phyloP scores from a whole-genome alignment of 1,284 basidiomycete species.

The Boletellus sp. region DNA sequence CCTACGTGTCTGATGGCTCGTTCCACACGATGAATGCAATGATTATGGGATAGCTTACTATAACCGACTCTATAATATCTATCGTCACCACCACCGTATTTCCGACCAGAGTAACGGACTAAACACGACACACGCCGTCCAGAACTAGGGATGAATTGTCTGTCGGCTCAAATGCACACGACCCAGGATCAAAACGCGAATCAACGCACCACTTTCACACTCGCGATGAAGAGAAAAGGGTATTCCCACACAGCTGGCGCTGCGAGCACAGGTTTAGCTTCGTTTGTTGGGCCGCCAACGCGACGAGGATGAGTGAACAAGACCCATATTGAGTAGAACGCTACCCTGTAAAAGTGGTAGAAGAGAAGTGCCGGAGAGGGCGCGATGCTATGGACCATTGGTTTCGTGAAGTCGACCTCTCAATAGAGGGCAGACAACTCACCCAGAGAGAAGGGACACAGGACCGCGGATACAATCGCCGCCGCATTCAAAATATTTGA shows the following conservation, averaged over 20 bases:
- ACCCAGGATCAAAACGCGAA: not conserved
- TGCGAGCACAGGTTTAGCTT: slow-evolving; percentile 16
- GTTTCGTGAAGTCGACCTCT: not conserved
- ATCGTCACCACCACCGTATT: slow-evolving; percentile 49
- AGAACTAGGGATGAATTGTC: slow-evolving; percentile 60
- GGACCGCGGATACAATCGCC: slow-evolving; percentile 89
- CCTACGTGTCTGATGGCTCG: too few relatives aligned
- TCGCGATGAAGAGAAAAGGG: slow-evolving; percentile 42
- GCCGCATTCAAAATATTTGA: slow-evolving; percentile 95
- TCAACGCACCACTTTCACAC: slow-evolving; percentile 38
- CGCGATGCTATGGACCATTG: slow-evolving; percentile 47
- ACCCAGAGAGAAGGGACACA: slow-evolving; percentile 84
- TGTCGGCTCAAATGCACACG: slow-evolving; percentile 8
- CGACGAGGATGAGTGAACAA: slow-evolving; percentile 72
- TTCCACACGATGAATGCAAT: too few relatives aligned
- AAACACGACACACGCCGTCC: slow-evolving; percentile 84
- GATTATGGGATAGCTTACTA: too few relatives aligned
- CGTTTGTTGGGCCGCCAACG: slow-evolving; percentile 7
- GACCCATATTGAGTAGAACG: slow-evolving; percentile 88
- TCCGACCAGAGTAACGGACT: slow-evolving; percentile 87
- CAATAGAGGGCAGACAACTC: slow-evolving; percentile 26
- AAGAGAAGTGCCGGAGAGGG: slow-evolving; percentile 79
- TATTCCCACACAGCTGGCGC: slow-evolving; percentile 39
- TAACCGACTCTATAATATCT: not conserved
- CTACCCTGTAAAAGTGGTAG: slow-evolving; percentile 94